Base-by-base conservation (phyloP, 75 land plant genomes). In the Azolla pinnata region DNA sequence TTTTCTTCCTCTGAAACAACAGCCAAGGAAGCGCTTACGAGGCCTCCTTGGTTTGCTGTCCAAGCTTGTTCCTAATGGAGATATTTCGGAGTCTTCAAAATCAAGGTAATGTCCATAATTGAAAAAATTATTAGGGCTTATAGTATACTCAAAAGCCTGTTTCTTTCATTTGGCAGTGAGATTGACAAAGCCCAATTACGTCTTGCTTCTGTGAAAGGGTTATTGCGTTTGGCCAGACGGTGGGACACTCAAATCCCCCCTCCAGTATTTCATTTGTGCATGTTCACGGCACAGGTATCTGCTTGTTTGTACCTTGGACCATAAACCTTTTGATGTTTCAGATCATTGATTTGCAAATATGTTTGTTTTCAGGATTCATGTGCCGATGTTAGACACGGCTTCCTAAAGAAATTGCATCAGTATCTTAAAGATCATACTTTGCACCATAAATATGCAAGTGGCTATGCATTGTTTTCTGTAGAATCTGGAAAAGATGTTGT, bases 391-490 rank as follows among this genome's bases (percentile, higher is more conserved):
- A 81, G 79, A 75, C 87, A 78, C 58, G 29, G 69, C 24, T 82
- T 88, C 46, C 76, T 83, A 20, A 45, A 26, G 44, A 92, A 92
- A 62, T 67, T 87, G 24, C 75, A 88, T 65, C 95, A 85, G 57
- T 92, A 85, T 61, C 61, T 83, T 40, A 88, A 85, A 65, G 90
- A 88, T 28, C 75, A 74, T 42, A 54, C 74, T 52, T 54, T 92
- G 63, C 79, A 84, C 68, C 80, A 72, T 20, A 87, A 88, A 70
- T 92, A 88, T 84, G 97, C 90, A 29, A 82, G 86, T 85, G 86
- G 81, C n/a, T 81, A 79, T 58, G 60, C 40, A 57, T 83, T 30
- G 59, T 52, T 76, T 66, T 68, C 28, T 20, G 32, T 44, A 80
- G 62, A 20, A 42, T 54, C 44, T 54, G 74, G 21, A 31, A 52